Evolutionary conservation across 78 protist genomes (phyloP), one percentile per base, ranked within the genome.

Genomic region (Cyanophora paradoxa): DNA sequence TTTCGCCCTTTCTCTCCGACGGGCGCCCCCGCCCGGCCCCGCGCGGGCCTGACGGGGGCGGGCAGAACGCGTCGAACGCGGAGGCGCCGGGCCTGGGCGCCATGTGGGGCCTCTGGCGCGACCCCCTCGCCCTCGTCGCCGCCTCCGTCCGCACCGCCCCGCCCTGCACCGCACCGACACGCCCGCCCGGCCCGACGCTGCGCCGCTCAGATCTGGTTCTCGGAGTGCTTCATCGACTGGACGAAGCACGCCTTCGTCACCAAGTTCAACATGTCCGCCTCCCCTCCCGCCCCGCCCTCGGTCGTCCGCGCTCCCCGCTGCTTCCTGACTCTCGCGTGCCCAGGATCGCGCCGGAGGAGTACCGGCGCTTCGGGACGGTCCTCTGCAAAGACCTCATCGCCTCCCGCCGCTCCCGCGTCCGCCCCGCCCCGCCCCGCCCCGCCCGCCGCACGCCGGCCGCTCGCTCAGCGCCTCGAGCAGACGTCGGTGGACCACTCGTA

Each of bases 241-340:
- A 75, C 87, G 46, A 92, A 92, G 74, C 96, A 92, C 57, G 73
- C 94, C 11, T 92, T 92, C 73, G 74, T 92, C 50, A 83, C 87
- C n/a, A 83, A 82, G 83, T 89, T 82, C 72, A 89, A 92, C 66
- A 42, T 64, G 62, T 80, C 2, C 52, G 10, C 48, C 48, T 42
- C 22, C 48, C 10, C 48, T 10, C 6, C 10, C 48, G 10, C 6
- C 22, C 10, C 10, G 6, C 22, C 48, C 10, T 42, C 10, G 48
- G 10, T 42, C 10, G 6, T 6, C 6, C 10, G 48, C 22, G 10
- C 6, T 13, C 22, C 48, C 10, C 10, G 6, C 48, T 42, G 6
- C 6, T 6, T 42, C 10, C 48, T 13, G 48, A 10, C 48, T 42
- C 22, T 13, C 6, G 22, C 22, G 48, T 6, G 6, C 48, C 22